Conservation (phyloP, 176 grass and related monocot species). For the Raddia guianensis region DNA sequence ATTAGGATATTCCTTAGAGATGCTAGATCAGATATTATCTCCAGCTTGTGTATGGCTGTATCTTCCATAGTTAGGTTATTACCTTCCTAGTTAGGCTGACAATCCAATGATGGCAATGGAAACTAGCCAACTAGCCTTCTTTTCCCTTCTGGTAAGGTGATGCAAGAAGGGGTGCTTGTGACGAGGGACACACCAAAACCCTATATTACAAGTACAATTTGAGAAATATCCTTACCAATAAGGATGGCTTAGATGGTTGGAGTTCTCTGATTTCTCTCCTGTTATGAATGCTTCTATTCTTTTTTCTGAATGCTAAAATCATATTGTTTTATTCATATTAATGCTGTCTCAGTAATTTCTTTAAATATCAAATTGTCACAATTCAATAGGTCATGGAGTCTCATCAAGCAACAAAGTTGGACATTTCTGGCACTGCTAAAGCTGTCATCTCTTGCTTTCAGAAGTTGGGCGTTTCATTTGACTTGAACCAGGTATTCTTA, state of each 20-base stretch:
- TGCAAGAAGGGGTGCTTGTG: too few relatives aligned
- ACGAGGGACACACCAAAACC: too few relatives aligned
- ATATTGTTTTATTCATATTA: background rate
- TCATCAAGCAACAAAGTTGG: conserved; percentile 85
- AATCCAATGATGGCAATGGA: too few relatives aligned
- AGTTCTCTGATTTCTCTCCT: background rate
- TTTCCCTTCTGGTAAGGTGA: too few relatives aligned
- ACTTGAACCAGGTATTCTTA: conserved; percentile 64
- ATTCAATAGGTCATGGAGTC: conserved; percentile 85
- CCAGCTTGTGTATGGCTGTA: too few relatives aligned
- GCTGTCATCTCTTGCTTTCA: conserved; percentile 89
- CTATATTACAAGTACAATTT: too few relatives aligned
- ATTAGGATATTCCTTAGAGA: too few relatives aligned
- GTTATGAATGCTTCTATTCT: conserved; percentile 27
- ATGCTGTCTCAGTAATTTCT: background rate
- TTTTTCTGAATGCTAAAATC: conserved; percentile 21
- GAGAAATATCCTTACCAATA: background rate
- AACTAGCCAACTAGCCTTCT: too few relatives aligned
- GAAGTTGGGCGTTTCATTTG: conserved; percentile 73
- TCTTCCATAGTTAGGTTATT: too few relatives aligned
- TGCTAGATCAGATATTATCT: too few relatives aligned
- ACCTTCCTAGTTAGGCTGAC: too few relatives aligned
- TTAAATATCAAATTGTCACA: conserved; percentile 30
- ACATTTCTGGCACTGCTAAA: conserved; percentile 89
- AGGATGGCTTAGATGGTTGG: conserved; percentile 6